phyloP scores from a whole-genome alignment of 2,329 filamentous ascomycete species.

The Fusarium ramigenum region DNA sequence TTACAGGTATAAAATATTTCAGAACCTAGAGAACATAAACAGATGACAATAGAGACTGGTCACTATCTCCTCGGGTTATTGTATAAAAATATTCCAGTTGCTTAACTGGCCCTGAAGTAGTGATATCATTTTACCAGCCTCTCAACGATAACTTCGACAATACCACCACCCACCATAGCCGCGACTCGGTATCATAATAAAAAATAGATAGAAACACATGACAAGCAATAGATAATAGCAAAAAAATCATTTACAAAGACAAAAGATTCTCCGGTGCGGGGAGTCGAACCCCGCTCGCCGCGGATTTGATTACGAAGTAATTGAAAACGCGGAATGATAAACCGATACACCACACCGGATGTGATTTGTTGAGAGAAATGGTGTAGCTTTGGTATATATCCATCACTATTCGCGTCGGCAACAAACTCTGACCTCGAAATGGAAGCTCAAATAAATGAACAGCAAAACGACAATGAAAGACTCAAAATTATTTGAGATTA shows the following conservation, averaged over 20 bases:
- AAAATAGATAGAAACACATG: neutral
- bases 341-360: slow-evolving; percentile 31
- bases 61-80: rapidly evolving
- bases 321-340: slow-evolving; percentile 29
- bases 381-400: neutral
- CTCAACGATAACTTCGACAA: too few relatives aligned
- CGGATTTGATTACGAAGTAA: neutral
- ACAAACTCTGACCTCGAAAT: neutral
- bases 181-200: neutral
- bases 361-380: rapidly evolving
- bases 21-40: too few relatives aligned
- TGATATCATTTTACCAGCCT: neutral
- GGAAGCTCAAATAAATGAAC: neutral
- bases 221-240: neutral
- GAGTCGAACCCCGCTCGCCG: slow-evolving; percentile 30
- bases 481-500: too few relatives aligned
- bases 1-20: neutral
- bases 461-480: neutral
- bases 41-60: rapidly evolving
- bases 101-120: too few relatives aligned
- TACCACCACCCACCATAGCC: neutral
- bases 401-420: neutral
- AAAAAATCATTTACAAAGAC: neutral
- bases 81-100: rapidly evolving
- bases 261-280: slow-evolving; percentile 14